Percentiles rank a stretch among this genome's conserved stretches.
phyloP scores from a whole-genome alignment of 129 eudicot species.

The Arctium minus region DNA sequence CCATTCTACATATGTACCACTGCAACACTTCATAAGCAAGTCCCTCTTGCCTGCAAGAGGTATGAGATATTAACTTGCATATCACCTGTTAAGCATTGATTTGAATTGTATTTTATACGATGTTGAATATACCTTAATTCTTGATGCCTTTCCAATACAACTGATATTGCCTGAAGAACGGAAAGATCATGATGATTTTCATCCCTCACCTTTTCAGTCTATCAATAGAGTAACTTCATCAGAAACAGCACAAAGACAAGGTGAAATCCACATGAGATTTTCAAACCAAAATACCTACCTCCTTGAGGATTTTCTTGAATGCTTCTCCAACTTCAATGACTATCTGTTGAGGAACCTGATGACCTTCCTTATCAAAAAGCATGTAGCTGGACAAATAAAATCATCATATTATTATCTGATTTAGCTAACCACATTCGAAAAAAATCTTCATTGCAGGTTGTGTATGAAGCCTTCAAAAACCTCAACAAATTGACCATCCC shows the following conservation, averaged over 20 bases:
- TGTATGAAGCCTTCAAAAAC: not conserved
- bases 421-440: not conserved
- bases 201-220: constrained; percentile 90
- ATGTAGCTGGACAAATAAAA: constrained; percentile 50
- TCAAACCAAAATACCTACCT: constrained; percentile 38
- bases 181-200: constrained; percentile 76
- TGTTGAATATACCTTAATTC: constrained; percentile 53
- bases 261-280: not conserved
- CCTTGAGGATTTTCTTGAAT: constrained; percentile 74
- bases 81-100: not conserved
- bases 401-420: not conserved
- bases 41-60: constrained; percentile 72
- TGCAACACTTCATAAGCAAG: constrained; percentile 88
- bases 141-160: constrained; percentile 77
- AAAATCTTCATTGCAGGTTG: not conserved
- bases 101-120: not conserved
- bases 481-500: too few relatives aligned
- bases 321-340: constrained; percentile 83
- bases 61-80: not conserved
- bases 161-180: constrained; percentile 74
- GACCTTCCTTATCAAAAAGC: constrained; percentile 77
- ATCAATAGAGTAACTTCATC: not conserved
- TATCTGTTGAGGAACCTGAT: constrained; percentile 68
- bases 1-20: constrained; percentile 97
- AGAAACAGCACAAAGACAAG: constrained; percentile 2